Percentiles rank a stretch among this genome's conserved stretches.
phyloP scores from a whole-genome alignment of 2,329 filamentous ascomycete species.

The Cladophialophora exuberans region DNA sequence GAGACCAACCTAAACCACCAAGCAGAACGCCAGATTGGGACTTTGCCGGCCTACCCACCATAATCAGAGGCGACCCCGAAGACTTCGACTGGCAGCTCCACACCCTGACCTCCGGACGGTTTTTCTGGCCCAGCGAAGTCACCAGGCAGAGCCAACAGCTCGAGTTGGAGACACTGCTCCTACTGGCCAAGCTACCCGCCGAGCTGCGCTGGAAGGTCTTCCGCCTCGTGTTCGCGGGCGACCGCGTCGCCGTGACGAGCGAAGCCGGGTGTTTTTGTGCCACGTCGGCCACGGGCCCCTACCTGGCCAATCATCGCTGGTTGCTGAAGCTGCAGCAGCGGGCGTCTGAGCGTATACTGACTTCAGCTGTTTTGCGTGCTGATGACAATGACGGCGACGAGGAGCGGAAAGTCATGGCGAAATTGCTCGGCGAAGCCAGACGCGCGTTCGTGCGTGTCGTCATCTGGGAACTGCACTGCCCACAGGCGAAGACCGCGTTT shows the following conservation, averaged over 20 bases:
- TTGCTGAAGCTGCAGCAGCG: conserved; percentile 6
- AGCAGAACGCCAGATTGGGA: no score
- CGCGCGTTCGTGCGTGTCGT: conserved; percentile 15
- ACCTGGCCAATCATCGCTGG: conserved; percentile 22
- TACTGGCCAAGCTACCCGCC: conserved; percentile 12
- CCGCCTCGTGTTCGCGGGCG: conserved; percentile 13
- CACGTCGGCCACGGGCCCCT: conserved; percentile 17
- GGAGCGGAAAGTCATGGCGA: no score
- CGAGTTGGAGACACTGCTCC: not conserved
- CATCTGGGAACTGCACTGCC: conserved; percentile 23
- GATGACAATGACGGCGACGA: no score
- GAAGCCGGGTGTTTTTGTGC: conserved; percentile 20
- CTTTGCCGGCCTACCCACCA: no score
- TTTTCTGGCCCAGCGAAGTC: conserved; percentile 12
- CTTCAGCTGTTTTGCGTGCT: no score
- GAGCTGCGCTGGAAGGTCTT: conserved; percentile 23
- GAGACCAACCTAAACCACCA: no score
- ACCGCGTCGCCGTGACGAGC: conserved; percentile 21
- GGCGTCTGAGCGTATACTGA: no score
- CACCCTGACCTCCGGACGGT: conserved; percentile 20
- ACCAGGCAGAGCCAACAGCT: conserved; percentile 13
- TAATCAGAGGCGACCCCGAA: no score
- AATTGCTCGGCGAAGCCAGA: conserved; percentile 13
- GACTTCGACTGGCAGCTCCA: no score
- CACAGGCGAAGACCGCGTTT: conserved; percentile 13